Base-by-base conservation (phyloP, 1,284 basidiomycete genomes). In the Naganishia liquefaciens region DNA sequence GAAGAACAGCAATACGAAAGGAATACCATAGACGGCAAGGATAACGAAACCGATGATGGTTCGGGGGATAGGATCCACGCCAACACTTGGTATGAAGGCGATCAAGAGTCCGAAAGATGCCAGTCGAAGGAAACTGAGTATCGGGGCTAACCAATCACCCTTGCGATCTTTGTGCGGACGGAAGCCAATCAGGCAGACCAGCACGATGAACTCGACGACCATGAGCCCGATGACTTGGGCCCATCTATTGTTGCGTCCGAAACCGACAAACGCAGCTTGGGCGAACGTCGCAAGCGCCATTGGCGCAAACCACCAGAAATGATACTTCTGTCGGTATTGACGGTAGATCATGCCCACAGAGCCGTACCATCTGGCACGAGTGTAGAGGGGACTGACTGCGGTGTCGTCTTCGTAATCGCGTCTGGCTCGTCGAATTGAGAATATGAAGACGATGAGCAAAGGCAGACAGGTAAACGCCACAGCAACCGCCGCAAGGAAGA, bases 151-250 rank as follows among this genome's bases (percentile, higher is more conserved):
- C 75, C 75, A 78, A 62, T 79, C 76, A 21, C 78, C 77, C 68
- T 77, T 78, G 44, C 70, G 68, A 64, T 77, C 76, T 67, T 78
- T 79, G 70, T 80, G 76, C 0, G 79, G 78, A 52, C 78, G 69
- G 68, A 87, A 79, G 44, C 83, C 73, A 58, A 88, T 70, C 44
- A 88, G 75, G 1, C 81, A 76, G 52, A 84, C 74, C 30, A 93
- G 79, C 13, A 88, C 75, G 37, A 84, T 74, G 50, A 84, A 74
- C 75, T 95, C 92, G 53, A 89, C 77, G 67, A 88, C 79, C 63
- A 93, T 76, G 64, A 90, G 82, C 39, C 86, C 79, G 68, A 88
- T 83, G 54, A 92, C 81, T 72, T 95, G 92, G 0, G 84, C 85
- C 70, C 85, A 83, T 3, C 87, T 88, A 65, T 84, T 84, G 5